A percentile compares a stretch with the other conserved stretches of the same genome.
Conservation (phyloP, 208 protist genomes). For the Trypanosoma avium region DNA sequence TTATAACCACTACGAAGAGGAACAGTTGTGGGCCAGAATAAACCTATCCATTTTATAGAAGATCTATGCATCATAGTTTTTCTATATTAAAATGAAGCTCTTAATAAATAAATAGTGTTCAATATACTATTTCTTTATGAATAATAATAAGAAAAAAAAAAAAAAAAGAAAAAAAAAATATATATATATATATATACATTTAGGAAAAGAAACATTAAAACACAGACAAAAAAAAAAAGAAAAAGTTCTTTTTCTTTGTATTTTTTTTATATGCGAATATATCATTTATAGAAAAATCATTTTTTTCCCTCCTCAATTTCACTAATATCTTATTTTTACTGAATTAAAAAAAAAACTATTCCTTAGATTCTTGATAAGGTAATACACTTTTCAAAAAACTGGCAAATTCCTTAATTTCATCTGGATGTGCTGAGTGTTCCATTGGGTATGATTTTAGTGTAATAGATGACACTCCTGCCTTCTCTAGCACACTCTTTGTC, state of each 20-base stretch:
- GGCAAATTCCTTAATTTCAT: conserved; percentile 76
- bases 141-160: too few relatives aligned
- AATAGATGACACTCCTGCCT: conserved; percentile 32
- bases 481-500: conserved; percentile 48
- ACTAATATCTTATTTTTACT: conserved; percentile 11
- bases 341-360: not conserved
- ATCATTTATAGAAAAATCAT: not conserved
- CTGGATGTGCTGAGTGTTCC: conserved; percentile 62
- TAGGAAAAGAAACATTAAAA: too few relatives aligned
- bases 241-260: too few relatives aligned
- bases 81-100: too few relatives aligned
- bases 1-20: conserved; percentile 51
- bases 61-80: conserved; percentile 8
- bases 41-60: not conserved
- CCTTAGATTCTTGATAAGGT: conserved; percentile 23
- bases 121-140: too few relatives aligned
- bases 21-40: not conserved
- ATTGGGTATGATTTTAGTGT: conserved; percentile 79
- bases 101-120: too few relatives aligned
- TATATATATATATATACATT: too few relatives aligned
- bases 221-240: too few relatives aligned
- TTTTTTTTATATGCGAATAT: not conserved
- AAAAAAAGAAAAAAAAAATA: too few relatives aligned
- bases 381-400: conserved; percentile 58
- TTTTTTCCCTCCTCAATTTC: not conserved